Evolutionary conservation across 1,284 basidiomycete species (phyloP).

Genomic region (Taiwanofungus camphoratus): DNA sequence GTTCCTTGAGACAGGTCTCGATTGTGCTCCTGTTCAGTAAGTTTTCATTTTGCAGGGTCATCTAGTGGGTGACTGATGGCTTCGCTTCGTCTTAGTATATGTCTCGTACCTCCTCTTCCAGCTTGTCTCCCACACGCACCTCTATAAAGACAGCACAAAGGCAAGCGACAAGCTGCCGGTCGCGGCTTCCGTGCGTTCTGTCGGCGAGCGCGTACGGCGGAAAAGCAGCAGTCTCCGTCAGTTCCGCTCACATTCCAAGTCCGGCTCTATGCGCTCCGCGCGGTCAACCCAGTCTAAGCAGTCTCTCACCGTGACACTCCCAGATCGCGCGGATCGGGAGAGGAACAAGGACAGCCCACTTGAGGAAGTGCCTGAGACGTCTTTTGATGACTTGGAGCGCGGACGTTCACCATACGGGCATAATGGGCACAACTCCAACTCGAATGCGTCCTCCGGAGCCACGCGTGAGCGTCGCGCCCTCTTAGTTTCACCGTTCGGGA

Average conservation of each 20-base stretch:
- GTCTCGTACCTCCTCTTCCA: conserved; percentile 79
- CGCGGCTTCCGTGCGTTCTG: conserved; percentile 25
- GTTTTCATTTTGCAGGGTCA: conserved; percentile 22
- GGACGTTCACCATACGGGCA: conserved; percentile 6
- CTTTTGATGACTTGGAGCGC: conserved; percentile 2
- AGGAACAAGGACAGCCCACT: conserved; percentile 12
- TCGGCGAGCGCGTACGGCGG: conserved; percentile 21
- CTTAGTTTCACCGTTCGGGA: conserved; percentile 14
- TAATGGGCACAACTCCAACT: conserved; percentile 4
- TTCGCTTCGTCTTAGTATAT: conserved; percentile 48
- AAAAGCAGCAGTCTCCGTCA: conserved; percentile 17
- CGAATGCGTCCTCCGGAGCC: conserved; percentile 1
- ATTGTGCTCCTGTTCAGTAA: conserved; percentile 67
- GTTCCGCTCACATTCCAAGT: conserved; percentile 13
- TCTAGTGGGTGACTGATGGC: conserved; percentile 1
- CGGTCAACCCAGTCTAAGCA: neutral
- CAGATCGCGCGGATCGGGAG: neutral
- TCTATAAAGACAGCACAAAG: conserved; percentile 59
- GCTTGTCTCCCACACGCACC: conserved; percentile 79
- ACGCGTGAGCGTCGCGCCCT: conserved; percentile 10
- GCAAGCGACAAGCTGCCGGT: conserved; percentile 28
- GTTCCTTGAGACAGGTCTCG: conserved; percentile 42
- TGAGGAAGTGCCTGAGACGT: conserved; percentile 17
- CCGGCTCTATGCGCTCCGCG: conserved; percentile 7
- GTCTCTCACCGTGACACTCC: neutral